Evolutionary conservation across 305 asterid species (phyloP), one percentile per base, ranked within the genome.

Genomic region (Stenogyne calaminthoides): DNA sequence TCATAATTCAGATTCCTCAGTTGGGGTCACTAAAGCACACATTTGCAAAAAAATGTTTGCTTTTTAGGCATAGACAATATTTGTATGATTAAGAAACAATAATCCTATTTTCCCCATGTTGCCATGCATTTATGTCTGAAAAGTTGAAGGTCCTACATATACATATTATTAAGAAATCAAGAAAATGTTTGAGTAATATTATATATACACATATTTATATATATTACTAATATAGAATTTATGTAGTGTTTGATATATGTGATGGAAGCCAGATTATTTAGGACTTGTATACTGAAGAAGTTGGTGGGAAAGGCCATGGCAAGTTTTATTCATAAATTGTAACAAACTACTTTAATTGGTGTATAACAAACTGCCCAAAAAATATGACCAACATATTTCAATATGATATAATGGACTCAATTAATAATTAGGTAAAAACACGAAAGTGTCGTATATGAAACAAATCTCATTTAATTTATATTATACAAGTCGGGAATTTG

Each of bases 91-190:
- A 34, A 37, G 61, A 70, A 59, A 60, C 69, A 71, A 71, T 59
- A 71, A 60, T 80, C 63, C 64, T 67, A 34, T 71, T 71, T 64
- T 70, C 67, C 58, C 61, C 72, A 68, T 75, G 83, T 75, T 75
- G 71, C 51, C 76, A 74, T 75, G 75, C 80, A 70, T 66, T 37
- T 52, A 51, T 79, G 71, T 79, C 77, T 25, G 6, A 49, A 71
- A 52, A 65, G 72, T 15, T 60, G 58, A 59, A 79, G 77, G 71
- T 51, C 75, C 75, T 67, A 55, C 46, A 15, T 15, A 18, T 36
- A 52, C 27, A 34, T 19, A 69, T 63, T 40, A 67, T 49, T 64
- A n/a, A n/a, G n/a, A n/a, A n/a, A n/a, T 20, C 34, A 36, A 68
- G 3, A 59, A 72, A 47, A 5, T 49, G 56, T 49, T 49, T 15